These are phyloP conservation scores for Aspergillus tubingensis DNA, from an alignment of 2,329 filamentous ascomycete genomes.

Conservation along the genomic window DNA sequence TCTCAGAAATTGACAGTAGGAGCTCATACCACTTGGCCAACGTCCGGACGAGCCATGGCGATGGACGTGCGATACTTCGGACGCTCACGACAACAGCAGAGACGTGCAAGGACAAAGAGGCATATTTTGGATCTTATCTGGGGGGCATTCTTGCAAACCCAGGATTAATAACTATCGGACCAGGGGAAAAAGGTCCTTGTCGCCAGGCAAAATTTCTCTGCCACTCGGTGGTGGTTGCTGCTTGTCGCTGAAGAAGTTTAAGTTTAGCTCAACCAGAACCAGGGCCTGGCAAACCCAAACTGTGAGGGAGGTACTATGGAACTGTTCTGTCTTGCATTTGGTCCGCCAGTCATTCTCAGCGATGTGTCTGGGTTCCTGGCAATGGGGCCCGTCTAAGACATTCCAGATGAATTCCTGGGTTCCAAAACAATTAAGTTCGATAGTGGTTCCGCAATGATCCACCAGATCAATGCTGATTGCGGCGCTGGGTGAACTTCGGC, in stretches of 20 bases:
- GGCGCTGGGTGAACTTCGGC: background rate
- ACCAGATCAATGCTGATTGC: background rate
- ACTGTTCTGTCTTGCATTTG: too few relatives aligned
- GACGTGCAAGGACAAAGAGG: background rate
- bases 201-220: background rate
- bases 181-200: background rate
- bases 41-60: conserved; percentile 18
- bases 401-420: background rate
- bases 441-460: background rate
- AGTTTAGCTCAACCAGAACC: background rate
- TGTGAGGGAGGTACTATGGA: too few relatives aligned
- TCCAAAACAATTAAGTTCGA: background rate
- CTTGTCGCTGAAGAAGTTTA: background rate
- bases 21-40: conserved; percentile 21
- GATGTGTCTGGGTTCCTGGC: background rate
- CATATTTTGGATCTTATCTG: background rate
- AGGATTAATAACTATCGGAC: background rate
- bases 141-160: background rate
- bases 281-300: background rate
- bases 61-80: background rate
- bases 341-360: too few relatives aligned
- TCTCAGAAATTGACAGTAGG: too few relatives aligned
- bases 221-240: background rate
- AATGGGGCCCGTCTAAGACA: background rate
- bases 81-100: background rate